Evolutionary conservation across 2,329 filamentous ascomycete species (phyloP).

Genomic region (Arthrocladium fulminans): DNA sequence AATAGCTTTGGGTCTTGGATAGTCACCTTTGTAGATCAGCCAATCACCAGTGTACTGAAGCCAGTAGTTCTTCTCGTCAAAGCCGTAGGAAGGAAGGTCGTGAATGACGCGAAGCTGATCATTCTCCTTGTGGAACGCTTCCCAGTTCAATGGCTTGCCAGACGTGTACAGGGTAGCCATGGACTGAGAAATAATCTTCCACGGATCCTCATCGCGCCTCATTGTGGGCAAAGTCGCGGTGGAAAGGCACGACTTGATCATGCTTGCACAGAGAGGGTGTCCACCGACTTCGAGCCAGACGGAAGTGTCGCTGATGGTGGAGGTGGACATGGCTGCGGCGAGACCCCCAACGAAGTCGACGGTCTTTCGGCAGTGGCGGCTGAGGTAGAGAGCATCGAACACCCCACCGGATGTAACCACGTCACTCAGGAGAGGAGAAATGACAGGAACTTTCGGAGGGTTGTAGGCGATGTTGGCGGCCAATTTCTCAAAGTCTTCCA

Average conservation of each 20-base stretch:
- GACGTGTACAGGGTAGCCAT: constrained; percentile 30
- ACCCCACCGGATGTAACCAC: constrained; percentile 32
- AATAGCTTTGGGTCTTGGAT: constrained; percentile 29
- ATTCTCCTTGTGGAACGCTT: constrained; percentile 37
- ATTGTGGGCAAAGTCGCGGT: constrained; percentile 32
- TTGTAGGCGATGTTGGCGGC: constrained; percentile 33
- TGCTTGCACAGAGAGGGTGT: constrained; percentile 38
- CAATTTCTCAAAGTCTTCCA: constrained; percentile 32
- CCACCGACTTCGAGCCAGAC: constrained; percentile 41
- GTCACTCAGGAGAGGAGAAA: constrained; percentile 39
- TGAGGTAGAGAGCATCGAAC: constrained; percentile 34
- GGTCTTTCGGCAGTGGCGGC: constrained; percentile 34
- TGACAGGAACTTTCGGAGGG: constrained; percentile 33
- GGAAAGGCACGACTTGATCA: constrained; percentile 33
- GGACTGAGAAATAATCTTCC: constrained; percentile 33
- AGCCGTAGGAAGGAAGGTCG: constrained; percentile 59
- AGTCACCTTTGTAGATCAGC: constrained; percentile 60
- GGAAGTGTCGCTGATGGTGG: constrained; percentile 28
- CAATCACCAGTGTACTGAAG: constrained; percentile 64
- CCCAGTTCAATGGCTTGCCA: constrained; percentile 34
- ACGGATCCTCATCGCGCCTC: constrained; percentile 34
- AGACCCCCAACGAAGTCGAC: constrained; percentile 40
- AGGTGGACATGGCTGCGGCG: constrained; percentile 29
- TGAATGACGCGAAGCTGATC: constrained; percentile 50
- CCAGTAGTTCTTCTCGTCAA: constrained; percentile 65